Evolutionary conservation across 148 eudicot species (phyloP), one percentile per base, ranked within the genome.

Genomic region (Silene conica): DNA sequence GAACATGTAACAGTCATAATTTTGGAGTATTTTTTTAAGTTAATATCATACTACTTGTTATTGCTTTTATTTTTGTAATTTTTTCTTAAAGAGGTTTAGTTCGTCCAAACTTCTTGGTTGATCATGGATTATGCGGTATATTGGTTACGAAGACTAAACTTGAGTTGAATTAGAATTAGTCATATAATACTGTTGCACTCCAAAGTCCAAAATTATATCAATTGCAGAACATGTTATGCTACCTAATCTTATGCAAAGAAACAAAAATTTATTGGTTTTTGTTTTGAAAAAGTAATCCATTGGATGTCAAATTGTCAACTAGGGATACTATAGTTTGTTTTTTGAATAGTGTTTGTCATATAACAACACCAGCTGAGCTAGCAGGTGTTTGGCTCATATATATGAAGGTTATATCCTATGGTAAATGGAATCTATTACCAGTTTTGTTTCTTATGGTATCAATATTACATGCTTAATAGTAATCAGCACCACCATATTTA

Each of bases 101-200:
- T 71, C 16, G 12, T 6, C 13, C 26, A 55, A 3, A 4, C 45
- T 58, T 31, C 22, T 34, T 71, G 11, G 15, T 14, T 20, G 46
- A 71, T 69, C 34, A 45, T 71, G 41, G 22, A 71, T 48, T 71
- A n/a, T 25, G 18, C 19, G n/a, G 28, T 34, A n/a, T 20, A 56
- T 20, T 34, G 46, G 45, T n/a, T 28, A 4, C 20, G 25, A 14
- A 67, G 26, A 46, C 22, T 21, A 58, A 56, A 19, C 67, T 4
- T 66, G 52, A 8, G 70, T 8, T 66, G 21, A 41, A 66, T 5
- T 63, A 8, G 38, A 63, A 6, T 38, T 66, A 38, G 52, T 6
- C n/a, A 13, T 25, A 26, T 5, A 14, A 25, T 38, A 63, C 68
- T 15, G 20, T 0, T 59, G 26, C 21, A 38, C 15, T 41, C 54